Conservation (phyloP, 2,329 filamentous ascomycete genomes). For the Hypoxylon sp. region DNA sequence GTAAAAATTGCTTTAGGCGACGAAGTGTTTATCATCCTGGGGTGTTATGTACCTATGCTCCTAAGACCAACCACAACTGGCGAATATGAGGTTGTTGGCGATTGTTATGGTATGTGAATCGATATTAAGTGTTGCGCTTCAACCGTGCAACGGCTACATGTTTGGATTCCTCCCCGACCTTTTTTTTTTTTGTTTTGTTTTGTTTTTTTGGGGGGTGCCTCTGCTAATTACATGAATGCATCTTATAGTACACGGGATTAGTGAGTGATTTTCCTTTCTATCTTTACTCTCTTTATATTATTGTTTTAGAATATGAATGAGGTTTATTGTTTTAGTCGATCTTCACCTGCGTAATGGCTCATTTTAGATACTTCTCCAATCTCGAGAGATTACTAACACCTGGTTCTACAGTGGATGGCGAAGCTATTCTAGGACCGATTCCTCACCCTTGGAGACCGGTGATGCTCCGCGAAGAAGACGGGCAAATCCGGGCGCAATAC, state of each 20-base stretch:
- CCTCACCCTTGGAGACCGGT: constrained; percentile 25
- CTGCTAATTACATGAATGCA: constrained; percentile 4
- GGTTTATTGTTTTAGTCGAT: no score
- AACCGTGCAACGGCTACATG: background rate
- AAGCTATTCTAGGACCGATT: constrained; percentile 39
- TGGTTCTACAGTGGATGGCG: constrained; percentile 35
- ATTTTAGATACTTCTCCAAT: background rate
- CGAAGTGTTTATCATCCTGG: constrained; percentile 40
- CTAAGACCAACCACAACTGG: constrained; percentile 21
- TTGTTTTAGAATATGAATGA: background rate
- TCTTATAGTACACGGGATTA: constrained; percentile 33
- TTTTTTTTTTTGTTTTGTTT: background rate
- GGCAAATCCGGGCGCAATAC: constrained; percentile 1
- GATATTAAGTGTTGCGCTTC: background rate
- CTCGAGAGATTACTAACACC: background rate
- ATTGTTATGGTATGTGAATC: constrained; percentile 39
- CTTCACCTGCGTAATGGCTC: background rate
- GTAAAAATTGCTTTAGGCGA: constrained; percentile 35
- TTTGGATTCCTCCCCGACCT: background rate
- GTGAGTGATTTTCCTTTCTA: constrained; percentile 13
- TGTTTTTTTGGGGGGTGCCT: no score
- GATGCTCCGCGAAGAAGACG: background rate
- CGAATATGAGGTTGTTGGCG: constrained; percentile 38
- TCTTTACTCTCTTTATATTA: background rate
- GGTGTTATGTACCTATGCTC: constrained; percentile 38